A percentile compares a stretch with the other conserved stretches of the same genome.
phyloP scores from a whole-genome alignment of 768 basidiomycete genomes.

The Ephemerocybe angulata region DNA sequence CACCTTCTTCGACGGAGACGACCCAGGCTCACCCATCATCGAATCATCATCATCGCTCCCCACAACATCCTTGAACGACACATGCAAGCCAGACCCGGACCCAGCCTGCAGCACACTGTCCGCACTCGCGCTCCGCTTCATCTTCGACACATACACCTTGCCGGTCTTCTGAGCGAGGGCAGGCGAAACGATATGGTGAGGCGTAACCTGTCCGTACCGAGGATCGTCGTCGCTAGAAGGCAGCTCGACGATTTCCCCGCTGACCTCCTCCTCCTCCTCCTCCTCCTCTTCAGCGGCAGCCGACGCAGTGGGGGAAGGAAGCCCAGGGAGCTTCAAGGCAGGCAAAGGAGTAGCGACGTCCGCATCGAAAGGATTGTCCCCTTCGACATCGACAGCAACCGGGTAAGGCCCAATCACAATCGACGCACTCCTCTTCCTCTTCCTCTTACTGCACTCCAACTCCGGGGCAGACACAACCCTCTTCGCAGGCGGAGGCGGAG shows the following conservation, averaged over 20 bases:
- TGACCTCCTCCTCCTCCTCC: constrained; percentile 10
- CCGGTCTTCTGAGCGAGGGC: neutral
- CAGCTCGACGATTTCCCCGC: constrained; percentile 16
- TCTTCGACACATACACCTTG: neutral
- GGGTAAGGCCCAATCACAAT: neutral
- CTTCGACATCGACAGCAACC: neutral
- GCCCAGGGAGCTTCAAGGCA: constrained; percentile 9
- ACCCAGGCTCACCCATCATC: neutral
- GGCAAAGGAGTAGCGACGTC: constrained; percentile 13
- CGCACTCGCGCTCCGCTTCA: neutral
- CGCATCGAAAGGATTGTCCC: constrained; percentile 33
- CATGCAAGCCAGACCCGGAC: neutral
- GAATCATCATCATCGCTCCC: constrained; percentile 4
- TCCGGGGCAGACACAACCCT: neutral
- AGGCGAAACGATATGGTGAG: constrained; percentile 66
- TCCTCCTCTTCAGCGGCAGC: constrained; percentile 8
- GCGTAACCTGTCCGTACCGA: constrained; percentile 61
- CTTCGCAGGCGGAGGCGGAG: neutral
- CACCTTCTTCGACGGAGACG: constrained; percentile 5
- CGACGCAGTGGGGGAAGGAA: constrained; percentile 5
- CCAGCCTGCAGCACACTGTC: neutral
- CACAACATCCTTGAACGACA: constrained; percentile 1
- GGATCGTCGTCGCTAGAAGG: constrained; percentile 66
- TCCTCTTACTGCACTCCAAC: neutral
- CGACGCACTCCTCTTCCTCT: neutral